Evolutionary conservation across 1,139 yeast genomes (phyloP), one percentile per base, ranked within the genome.

Genomic region (Debaryomyces udenii): DNA sequence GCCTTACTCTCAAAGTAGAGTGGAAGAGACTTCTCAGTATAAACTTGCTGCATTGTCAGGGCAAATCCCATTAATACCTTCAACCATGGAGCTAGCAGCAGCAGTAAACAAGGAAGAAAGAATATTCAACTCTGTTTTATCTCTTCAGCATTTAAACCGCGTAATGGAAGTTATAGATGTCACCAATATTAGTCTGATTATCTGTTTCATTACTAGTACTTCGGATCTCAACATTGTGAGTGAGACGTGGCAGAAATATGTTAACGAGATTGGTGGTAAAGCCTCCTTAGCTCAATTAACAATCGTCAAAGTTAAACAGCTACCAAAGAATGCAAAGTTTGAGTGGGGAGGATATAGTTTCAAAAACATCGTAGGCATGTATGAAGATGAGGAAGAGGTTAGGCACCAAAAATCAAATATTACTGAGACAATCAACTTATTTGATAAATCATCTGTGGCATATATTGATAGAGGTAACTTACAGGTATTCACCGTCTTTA

Each of bases 1-100:
- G 0, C 99, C 99, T 0, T 93, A 93, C 59, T 91, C 99, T 0
- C 99, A 93, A 61, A 79, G 93, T 1, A 78, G 83, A 9, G 68
- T 80, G 38, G 77, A 73, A 40, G 59, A 59, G 6, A 65, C 64
- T 13, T 72, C 76, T 23, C 41, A 42, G 6, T 57, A 59, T 42
- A 62, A 68, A 29, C 52, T 80, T 6, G 81, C 86, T 0, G 76
- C 80, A 31, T 64, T 90, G n/a, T 88, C 97, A 31, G 99, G 99
- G 0, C 98, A 93, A 62, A 91, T 93, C 30, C 96, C 96, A 1
- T 68, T 93, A 35, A 59, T 85, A 3, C 98, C 99, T 0, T 62
- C 79, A 0, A 62, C 79, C 3, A 86, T 91, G 93, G 73, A 62
- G 2, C 50, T 81, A 31, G 42, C 61, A 1, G 41, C 42, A 1